Evolutionary conservation across 306 rosid genomes (phyloP), one percentile per base, ranked within the genome.

Genomic region (Cucumis melo): DNA sequence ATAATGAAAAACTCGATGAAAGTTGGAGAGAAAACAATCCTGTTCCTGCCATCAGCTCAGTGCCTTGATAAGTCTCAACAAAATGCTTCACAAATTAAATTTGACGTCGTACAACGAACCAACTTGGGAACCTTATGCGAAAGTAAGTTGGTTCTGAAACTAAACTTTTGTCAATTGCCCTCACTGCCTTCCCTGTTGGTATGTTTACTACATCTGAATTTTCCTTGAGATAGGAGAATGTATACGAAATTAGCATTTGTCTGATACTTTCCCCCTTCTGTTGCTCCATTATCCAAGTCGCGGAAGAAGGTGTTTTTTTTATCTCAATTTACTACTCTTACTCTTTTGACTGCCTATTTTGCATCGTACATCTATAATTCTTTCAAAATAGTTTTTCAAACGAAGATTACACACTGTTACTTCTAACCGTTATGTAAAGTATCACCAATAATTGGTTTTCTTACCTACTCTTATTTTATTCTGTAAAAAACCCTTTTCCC

Each of bases 71-170:
- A 87, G 83, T 79, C 78, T 81, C 78, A 60, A 72, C 81, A 64
- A 86, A 71, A 74, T 62, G 54, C 83, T 87, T 89, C 80, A 15
- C 89, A 83, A 73, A 82, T 91, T 84, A 85, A 84, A 73, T 48
- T 91, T 75, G 82, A 73, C 71, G 85, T 86, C 58, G 59, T 73
- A 55, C 90, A 85, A 84, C 85, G 97, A 81, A 84, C 87, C 78
- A 86, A 78, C 86, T 80, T 91, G 88, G 82, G 88, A 60, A 83
- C 89, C 64, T 78, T 89, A 77, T 86, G 90, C 61, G 97, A 89
- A 87, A 91, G 94, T 89, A 75, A 73, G 72, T 24, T 73, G 57
- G 75, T 23, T 44, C 57, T 82, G 82, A 63, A 75, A 61, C 80
- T 76, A 50, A 58, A 58, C 70, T n/a, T 77, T 50, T 77, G 46